Percentiles rank a stretch among this genome's conserved stretches.
phyloP scores from a whole-genome alignment of 345 rosid species.

The Salix purpurea region DNA sequence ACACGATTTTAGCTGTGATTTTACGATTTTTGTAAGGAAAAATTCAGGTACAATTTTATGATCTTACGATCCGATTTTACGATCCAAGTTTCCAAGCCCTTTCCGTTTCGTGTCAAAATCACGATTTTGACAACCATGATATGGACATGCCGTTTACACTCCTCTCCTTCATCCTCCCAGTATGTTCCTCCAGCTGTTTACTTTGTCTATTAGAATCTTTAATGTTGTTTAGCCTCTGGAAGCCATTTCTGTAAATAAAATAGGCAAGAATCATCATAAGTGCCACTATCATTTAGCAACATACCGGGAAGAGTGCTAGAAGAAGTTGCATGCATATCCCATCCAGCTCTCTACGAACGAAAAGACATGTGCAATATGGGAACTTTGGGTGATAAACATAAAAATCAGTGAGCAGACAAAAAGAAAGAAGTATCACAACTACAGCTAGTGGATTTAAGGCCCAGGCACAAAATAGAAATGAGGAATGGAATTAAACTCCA shows the following conservation, averaged over 20 bases:
- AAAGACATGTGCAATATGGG: neutral
- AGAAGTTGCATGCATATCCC: too few relatives aligned
- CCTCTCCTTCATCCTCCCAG: conserved; percentile 94
- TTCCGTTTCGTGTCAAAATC: too few relatives aligned
- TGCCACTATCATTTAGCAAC: neutral
- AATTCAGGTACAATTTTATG: too few relatives aligned
- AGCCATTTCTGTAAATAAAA: conserved; percentile 75
- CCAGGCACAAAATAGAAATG: neutral
- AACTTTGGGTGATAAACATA: neutral
- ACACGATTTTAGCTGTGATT: too few relatives aligned
- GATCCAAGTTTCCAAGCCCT: too few relatives aligned
- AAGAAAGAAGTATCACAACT: neutral
- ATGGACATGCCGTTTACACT: too few relatives aligned
- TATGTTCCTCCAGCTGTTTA: conserved; percentile 94
- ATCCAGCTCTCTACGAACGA: neutral
- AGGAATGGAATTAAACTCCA: neutral
- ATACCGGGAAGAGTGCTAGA: too few relatives aligned
- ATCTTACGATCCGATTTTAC: too few relatives aligned
- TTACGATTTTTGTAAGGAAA: too few relatives aligned
- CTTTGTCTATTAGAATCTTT: conserved; percentile 88
- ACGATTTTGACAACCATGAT: too few relatives aligned
- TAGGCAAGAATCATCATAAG: neutral
- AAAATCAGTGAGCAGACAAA: neutral
- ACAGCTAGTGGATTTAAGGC: neutral
- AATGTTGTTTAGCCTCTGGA: conserved; percentile 90